These are phyloP conservation scores for Diaporthe ampelina DNA, from an alignment of 2,329 filamentous ascomycete species.

Conservation along the genomic window DNA sequence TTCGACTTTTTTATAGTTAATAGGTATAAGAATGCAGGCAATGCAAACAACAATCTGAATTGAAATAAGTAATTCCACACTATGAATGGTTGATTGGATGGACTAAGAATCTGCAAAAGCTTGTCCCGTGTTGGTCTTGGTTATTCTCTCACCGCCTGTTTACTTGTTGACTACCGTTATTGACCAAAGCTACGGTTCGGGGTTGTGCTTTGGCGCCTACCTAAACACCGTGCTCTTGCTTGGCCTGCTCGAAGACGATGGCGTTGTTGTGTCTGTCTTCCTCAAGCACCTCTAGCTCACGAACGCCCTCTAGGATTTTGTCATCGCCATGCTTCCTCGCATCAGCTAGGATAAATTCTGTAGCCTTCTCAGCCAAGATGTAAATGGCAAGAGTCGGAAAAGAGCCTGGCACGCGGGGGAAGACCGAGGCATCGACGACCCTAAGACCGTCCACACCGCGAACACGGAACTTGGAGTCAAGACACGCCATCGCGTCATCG, in stretches of 20 bases:
- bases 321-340: constrained; percentile 37
- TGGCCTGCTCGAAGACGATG: constrained; percentile 14
- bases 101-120: too few species aligned
- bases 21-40: too few species aligned
- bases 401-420: constrained; percentile 19
- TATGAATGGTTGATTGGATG: too few species aligned
- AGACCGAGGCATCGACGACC: constrained; percentile 21
- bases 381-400: constrained; percentile 23
- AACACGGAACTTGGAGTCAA: constrained; percentile 32
- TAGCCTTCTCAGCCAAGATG: constrained; percentile 28
- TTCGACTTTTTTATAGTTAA: too few species aligned
- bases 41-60: too few species aligned
- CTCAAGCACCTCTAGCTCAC: constrained; percentile 19
- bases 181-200: too few species aligned
- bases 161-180: too few species aligned
- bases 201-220: not conserved
- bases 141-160: too few species aligned
- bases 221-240: not conserved
- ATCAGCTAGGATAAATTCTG: constrained; percentile 11
- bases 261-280: constrained; percentile 14
- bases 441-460: constrained; percentile 17
- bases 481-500: constrained; percentile 13
- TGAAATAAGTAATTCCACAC: too few species aligned
- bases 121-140: too few species aligned
- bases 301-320: constrained; percentile 31